Evolutionary conservation across 2,329 filamentous ascomycete species (phyloP), one percentile per base, ranked within the genome.

Genomic region (Colletotrichum eleusines): DNA sequence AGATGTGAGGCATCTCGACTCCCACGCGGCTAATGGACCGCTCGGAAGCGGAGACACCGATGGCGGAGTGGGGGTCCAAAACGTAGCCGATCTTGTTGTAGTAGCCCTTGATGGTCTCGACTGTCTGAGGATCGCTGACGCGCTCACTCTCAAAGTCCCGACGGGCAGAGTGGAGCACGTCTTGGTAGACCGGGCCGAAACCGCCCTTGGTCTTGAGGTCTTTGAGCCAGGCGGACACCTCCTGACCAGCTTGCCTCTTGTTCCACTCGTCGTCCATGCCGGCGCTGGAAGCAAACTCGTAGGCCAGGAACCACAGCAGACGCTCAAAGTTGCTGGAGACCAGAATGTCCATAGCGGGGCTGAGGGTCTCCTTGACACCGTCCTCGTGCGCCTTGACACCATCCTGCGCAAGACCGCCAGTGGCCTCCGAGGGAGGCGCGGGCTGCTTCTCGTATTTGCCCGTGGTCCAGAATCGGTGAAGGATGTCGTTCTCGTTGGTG

Each of bases 301-400:
- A 93, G 1, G 94, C 92, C 35, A 98, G 85, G 85, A 94, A 98
- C 95, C 95, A 98, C 14, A 99, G 87, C 6, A 99, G 86, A 40
- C 96, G 90, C 86, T 99, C 96, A 79, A 99, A 98, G 85, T 99
- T 99, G 80, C 92, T 96, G 31, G 92, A 95, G 16, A 98, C 95
- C 4, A 98, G 86, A 74, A 98, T 98, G 80, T 99, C 96, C 96
- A 99, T 98, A 55, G 96, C 96, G 0, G 96, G 96, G 75, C 92
- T 94, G 62, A 97, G 88, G 0, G 96, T 99, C 83, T 97, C 95
- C 83, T 94, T 95, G 73, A 95, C 94, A 46, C 93, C 94, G 54
- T 90, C 89, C 75, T 89, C 85, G 40, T 94, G 90, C 9, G 90
- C 90, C 75, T 88, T 86, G 59, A 82, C 85, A 7, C 89, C 89